phyloP scores from a whole-genome alignment of 306 rosid species.

The Lathyrus oleraceus region DNA sequence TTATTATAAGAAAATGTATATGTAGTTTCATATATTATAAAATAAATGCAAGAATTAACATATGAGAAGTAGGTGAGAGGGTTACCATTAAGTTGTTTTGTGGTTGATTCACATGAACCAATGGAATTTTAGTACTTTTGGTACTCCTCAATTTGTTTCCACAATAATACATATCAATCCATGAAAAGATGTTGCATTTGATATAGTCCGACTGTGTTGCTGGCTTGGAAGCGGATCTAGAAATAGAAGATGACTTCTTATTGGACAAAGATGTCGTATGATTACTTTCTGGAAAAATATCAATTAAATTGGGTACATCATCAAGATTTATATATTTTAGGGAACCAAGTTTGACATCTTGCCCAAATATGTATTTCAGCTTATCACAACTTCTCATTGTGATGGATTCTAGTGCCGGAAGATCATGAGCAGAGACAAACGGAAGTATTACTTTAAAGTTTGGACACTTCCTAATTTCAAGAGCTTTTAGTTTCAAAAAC shows the following conservation, averaged over 20 bases:
- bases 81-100: background rate
- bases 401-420: background rate
- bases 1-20: too few species aligned
- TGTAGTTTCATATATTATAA: too few species aligned
- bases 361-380: constrained; percentile 14
- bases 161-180: background rate
- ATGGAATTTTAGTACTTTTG: background rate
- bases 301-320: background rate
- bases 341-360: background rate
- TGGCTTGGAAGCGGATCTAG: background rate
- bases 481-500: background rate
- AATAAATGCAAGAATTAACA: background rate
- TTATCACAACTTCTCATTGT: background rate
- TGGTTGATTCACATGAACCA: background rate
- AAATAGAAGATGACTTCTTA: background rate
- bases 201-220: background rate
- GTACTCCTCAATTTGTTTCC: background rate
- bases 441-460: background rate
- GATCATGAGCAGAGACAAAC: background rate
- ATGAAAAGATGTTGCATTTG: background rate
- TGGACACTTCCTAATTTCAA: accelerated
- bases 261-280: background rate
- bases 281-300: background rate
- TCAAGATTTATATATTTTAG: accelerated
- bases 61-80: background rate